Percentiles rank a stretch among this genome's conserved stretches.
Conservation (phyloP, 139 green algal genomes). For the Chlamydomonas eustigma region DNA sequence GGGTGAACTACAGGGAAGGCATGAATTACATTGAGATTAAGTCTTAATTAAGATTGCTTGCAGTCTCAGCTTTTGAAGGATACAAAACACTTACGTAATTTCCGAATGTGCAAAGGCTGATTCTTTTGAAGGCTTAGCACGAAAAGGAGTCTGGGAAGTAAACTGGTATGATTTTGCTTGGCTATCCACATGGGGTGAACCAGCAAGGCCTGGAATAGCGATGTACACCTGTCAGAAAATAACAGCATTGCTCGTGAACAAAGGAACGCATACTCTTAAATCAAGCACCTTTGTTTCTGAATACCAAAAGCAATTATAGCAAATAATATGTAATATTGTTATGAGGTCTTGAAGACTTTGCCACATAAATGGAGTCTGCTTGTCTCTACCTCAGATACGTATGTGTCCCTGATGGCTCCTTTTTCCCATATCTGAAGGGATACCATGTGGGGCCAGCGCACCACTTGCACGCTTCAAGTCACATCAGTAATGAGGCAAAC, state of each 20-base stretch:
- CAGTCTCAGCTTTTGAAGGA: not conserved
- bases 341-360: too few relatives aligned
- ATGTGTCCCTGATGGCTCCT: slow-evolving; percentile 30
- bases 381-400: slow-evolving; percentile 8
- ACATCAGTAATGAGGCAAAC: too few relatives aligned
- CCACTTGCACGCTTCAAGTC: slow-evolving; percentile 34
- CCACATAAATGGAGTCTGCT: too few relatives aligned
- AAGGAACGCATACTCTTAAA: too few relatives aligned
- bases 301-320: too few relatives aligned
- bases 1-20: not conserved
- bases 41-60: not conserved
- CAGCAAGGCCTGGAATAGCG: slow-evolving; percentile 34
- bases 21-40: not conserved
- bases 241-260: slow-evolving; percentile 3
- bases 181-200: slow-evolving; percentile 44
- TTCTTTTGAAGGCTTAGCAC: not conserved
- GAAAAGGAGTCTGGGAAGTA: slow-evolving; percentile 29
- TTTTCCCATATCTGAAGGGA: slow-evolving; percentile 43
- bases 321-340: too few relatives aligned
- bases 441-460: slow-evolving; percentile 47
- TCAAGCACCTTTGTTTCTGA: too few relatives aligned
- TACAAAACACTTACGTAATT: not conserved
- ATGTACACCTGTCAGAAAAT: slow-evolving; percentile 34
- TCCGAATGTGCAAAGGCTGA: not conserved
- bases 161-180: slow-evolving; percentile 38